Base-by-base conservation (phyloP, 768 basidiomycete genomes). In the Russula emetica region DNA sequence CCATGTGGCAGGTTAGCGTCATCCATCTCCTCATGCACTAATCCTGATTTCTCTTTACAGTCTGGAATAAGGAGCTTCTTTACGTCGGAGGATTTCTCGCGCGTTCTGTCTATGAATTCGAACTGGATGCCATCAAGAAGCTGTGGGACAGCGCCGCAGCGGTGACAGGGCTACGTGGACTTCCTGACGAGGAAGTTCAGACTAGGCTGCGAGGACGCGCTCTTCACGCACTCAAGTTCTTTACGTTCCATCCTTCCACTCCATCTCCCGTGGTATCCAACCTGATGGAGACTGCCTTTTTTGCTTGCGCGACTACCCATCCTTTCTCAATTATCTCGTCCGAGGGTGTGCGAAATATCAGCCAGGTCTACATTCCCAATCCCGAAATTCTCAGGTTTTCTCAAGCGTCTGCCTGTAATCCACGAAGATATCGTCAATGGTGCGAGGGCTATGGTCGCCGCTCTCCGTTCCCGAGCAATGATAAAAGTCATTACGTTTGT, bases 31-130 rank as follows among this genome's bases (percentile, higher is more conserved):
- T 55, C 38, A 5, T 22, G 5, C 44, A 2, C 18, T 26, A 2
- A 42, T 22, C 22, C 32, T 65, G 3, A 58, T 38, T 16, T 6
- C 22, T 30, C 2, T 1, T 22, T 66, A 56, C 47, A 90, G 88
- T 86, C 8, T 96, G 93, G 94, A 98, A 98, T 70, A 85, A 82
- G 69, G 95, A 98, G 69, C 79, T 98, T 6, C 78, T 98, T 6
- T 87, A 83, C 70, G 80, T 93, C 18, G 92, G 92, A 5, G 95
- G 94, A 4, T 85, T 90, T 66, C 80, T 97, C 26, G 80, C 87
- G 56, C 86, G 95, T 20, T 76, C 85, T 10, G 89, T 91, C 0
- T 98, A 96, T 68, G 93, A 97, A 69, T 75, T 86, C 42, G 93
- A 98, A 74, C 76, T 97, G 67, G 77, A 73, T 6, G 78, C 77